phyloP scores from a whole-genome alignment of 768 basidiomycete genomes.

The Lactarius hengduanensis region DNA sequence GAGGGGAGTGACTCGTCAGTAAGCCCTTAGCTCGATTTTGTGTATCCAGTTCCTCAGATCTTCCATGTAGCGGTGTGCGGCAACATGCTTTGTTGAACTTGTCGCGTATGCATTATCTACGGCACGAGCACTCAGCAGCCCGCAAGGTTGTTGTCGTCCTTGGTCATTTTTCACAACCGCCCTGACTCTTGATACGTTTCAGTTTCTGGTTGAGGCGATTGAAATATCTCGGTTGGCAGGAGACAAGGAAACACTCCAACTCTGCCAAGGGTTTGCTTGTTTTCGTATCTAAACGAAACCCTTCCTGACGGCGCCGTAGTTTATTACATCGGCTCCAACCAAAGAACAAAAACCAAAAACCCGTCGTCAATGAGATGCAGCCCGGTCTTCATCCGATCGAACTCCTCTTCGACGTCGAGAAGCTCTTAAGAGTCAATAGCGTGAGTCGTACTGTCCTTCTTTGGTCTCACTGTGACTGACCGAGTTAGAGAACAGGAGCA shows the following conservation, averaged over 20 bases:
- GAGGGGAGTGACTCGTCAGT: conserved; percentile 77
- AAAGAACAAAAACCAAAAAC: conserved; percentile 45
- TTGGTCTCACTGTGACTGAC: background rate
- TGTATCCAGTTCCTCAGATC: background rate
- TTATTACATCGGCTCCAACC: conserved; percentile 70
- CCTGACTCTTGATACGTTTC: conserved; percentile 18
- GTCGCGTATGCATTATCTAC: conserved; percentile 73
- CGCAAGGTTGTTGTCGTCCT: conserved; percentile 48
- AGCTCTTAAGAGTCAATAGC: conserved; percentile 65
- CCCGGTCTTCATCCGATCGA: conserved; percentile 74
- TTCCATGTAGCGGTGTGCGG: conserved; percentile 59
- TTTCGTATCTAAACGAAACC: conserved; percentile 1
- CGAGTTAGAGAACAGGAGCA: conserved; percentile 17
- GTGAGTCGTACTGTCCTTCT: conserved; percentile 39
- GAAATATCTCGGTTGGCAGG: conserved; percentile 69
- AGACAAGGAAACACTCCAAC: conserved; percentile 71
- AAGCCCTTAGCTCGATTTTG: background rate
- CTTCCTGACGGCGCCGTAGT: conserved; percentile 39
- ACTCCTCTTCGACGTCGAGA: conserved; percentile 72
- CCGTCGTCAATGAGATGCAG: conserved; percentile 68
- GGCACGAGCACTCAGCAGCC: conserved; percentile 65
- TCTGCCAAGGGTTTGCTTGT: conserved; percentile 64
- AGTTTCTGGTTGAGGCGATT: conserved; percentile 78
- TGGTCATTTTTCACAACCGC: background rate
- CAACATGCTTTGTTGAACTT: conserved; percentile 79